Conservation (phyloP, 2,329 filamentous ascomycete genomes). For the Aspergillus ustus region DNA sequence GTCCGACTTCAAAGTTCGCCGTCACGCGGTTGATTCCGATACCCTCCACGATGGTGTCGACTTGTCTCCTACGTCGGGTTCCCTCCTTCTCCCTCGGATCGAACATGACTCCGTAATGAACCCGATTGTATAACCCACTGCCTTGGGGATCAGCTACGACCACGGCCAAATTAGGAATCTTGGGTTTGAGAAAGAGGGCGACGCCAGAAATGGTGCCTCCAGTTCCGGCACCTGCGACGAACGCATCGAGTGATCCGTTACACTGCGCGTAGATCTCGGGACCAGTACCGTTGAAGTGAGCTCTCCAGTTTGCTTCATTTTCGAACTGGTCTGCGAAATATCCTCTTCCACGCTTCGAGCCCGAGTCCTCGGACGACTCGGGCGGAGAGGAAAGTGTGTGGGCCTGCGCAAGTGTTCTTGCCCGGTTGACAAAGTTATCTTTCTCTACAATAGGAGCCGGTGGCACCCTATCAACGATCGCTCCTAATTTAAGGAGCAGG, state of each 20-base stretch:
- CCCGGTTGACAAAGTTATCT: constrained; percentile 92
- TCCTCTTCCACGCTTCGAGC: constrained; percentile 67
- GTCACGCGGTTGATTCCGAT: constrained; percentile 96
- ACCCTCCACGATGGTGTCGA: constrained; percentile 95
- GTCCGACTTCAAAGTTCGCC: constrained; percentile 85
- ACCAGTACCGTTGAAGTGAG: constrained; percentile 81
- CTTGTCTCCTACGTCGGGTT: constrained; percentile 83
- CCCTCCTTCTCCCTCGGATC: constrained; percentile 86
- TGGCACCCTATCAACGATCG: constrained; percentile 86
- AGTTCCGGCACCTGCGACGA: constrained; percentile 91
- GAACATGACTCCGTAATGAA: constrained; percentile 96
- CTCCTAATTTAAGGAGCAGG: constrained; percentile 85
- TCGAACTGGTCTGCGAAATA: constrained; percentile 99
- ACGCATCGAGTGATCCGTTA: constrained; percentile 75
- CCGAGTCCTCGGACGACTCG: constrained; percentile 26
- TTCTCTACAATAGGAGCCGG: constrained; percentile 94
- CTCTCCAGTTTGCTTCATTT: constrained; percentile 82
- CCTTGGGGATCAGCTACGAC: constrained; percentile 94
- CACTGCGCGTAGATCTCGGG: constrained; percentile 88
- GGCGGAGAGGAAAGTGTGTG: constrained; percentile 60
- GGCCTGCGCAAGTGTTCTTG: constrained; percentile 73
- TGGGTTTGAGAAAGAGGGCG: constrained; percentile 78
- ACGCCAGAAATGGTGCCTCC: constrained; percentile 92
- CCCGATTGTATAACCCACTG: constrained; percentile 87
- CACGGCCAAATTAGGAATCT: constrained; percentile 66